These are phyloP conservation scores for Saccharum spontaneum DNA, from an alignment of 176 grass and related monocot genomes.

Conservation along the genomic window DNA sequence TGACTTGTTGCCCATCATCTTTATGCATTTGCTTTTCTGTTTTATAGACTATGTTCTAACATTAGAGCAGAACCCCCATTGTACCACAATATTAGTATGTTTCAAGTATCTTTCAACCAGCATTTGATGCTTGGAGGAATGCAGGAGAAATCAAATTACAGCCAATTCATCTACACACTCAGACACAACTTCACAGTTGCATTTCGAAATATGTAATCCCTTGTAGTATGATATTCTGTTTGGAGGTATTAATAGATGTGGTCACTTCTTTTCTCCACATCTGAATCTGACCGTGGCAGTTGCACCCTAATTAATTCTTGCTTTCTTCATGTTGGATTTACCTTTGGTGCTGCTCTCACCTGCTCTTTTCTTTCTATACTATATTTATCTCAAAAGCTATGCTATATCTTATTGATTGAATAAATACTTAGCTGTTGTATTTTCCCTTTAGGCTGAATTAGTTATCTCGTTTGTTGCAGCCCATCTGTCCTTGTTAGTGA, in stretches of 20 bases:
- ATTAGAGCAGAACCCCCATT: background rate
- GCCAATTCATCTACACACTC: background rate
- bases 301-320: background rate
- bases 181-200: background rate
- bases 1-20: background rate
- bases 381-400: slow-evolving; percentile 14
- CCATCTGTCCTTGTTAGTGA: slow-evolving; percentile 87
- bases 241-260: background rate
- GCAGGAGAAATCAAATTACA: background rate
- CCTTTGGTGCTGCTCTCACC: slow-evolving; percentile 1
- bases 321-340: background rate
- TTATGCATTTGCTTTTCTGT: background rate
- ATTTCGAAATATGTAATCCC: background rate
- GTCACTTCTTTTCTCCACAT: background rate
- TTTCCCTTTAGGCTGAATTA: slow-evolving; percentile 27
- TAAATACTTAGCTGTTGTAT: background rate
- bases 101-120: background rate
- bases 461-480: slow-evolving; percentile 51
- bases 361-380: background rate
- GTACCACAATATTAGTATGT: background rate
- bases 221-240: background rate
- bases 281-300: background rate
- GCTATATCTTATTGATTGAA: background rate
- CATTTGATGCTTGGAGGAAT: background rate
- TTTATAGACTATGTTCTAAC: background rate